Base-by-base conservation (phyloP, 2,329 filamentous ascomycete genomes). In the Grosmannia huntii region DNA sequence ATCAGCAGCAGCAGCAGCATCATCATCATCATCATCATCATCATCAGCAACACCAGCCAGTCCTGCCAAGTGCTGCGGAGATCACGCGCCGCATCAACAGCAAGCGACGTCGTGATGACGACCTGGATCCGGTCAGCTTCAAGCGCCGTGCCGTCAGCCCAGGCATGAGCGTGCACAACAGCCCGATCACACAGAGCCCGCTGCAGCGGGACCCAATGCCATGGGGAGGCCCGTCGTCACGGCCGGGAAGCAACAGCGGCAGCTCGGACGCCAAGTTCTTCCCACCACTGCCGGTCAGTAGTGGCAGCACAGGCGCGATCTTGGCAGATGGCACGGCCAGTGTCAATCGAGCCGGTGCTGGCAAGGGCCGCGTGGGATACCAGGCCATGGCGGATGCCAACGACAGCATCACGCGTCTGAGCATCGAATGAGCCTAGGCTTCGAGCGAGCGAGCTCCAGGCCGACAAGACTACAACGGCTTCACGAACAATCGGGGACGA, bases 351-450 rank as follows among this genome's bases (percentile, higher is more conserved):
- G 52, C 27, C 19, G 65, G 75, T 55, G 74, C 78, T 64, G 80
- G 78, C 64, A 80, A 78, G 68, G 85, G 76, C 62, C 72, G 89
- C 38, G 77, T 95, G 16, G 90, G 90, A 10, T 79, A 95, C 64
- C 91, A 96, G 71, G 90, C 91, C 1, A 96, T 97, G 91, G 87
- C 83, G 21, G 92, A 96, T 71, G 92, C 92, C n/a, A 90, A 90
- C 68, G 92, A 96, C 69, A 89, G 90, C 1, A 78, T 96, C 63
- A 96, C 96, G 86, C 90, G 92, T 66, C 94, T 97, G 88, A 96
- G 89, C 70, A 96, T 96, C 66, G 91, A 96, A 70, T 96, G 74
- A n/a, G 41, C 38, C 1, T 19, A 14, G 38, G 7, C 38, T 6
- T 19, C 9, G 38, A 14, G 9, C 16, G 5, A 19, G 5, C 19